Evolutionary conservation across 1,284 basidiomycete species (phyloP), one percentile per base, ranked within the genome.

Genomic region (Meira nashicola): DNA sequence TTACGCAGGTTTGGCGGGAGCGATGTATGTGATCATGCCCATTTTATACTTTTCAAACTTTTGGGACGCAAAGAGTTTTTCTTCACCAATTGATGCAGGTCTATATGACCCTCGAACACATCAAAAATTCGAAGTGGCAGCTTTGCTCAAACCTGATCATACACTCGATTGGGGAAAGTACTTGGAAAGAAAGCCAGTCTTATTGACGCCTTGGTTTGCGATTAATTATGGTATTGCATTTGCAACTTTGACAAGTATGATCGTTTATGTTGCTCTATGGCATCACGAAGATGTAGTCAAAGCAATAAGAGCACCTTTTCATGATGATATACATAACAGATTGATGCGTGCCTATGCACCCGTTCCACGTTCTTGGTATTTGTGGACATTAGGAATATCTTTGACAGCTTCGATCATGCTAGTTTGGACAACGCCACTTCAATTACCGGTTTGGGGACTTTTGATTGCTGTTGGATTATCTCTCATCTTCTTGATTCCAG

Each of bases 261-360:
- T 83, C 43, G 79, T 79, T 2, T 82, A 83, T 60, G 82, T 83
- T 15, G 77, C 79, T 65, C 74, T 83, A 1, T 83, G 82, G 81
- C 82, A 83, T 62, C 70, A 81, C 38, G 70, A 78, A 10, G 82
- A 83, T 64, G 81, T 83, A 62, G 75, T 74, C 50, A 66, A 77
- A 28, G 82, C 82, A 0, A 59, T 82, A 6, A 72, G 66, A 17
- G 78, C 77, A 48, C 70, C 77, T 4, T 59, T 69, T 17, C 67
- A 74, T 48, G 72, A 76, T 39, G 78, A 79, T 49, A 60, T 74
- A 9, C 79, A 80, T 63, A 74, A 75, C 17, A 60, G 66, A 14
- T 63, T 79, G 3, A 79, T 79, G 68, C 62, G 54, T 11, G 67
- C 70, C 1, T 79, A 76, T 59, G 64, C 71, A 4, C 58, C 66